These are phyloP conservation scores for Metschnikowia aberdeeniae DNA, from an alignment of 805 yeast species.

Conservation along the genomic window DNA sequence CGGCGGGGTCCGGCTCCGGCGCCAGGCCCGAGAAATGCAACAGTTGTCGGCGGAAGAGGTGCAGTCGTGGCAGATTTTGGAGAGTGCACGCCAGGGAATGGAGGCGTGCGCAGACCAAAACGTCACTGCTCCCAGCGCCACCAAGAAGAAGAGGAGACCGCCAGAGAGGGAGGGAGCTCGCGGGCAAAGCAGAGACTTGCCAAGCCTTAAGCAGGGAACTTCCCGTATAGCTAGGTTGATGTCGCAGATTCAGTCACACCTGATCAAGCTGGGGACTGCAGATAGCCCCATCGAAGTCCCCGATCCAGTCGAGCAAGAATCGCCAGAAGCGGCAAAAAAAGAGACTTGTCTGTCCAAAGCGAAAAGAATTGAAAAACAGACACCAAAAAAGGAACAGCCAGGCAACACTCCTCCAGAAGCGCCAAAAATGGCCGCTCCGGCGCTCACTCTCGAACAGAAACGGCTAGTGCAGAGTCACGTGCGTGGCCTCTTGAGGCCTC, in stretches of 20 bases:
- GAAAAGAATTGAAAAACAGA: not conserved
- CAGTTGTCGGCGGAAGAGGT: conserved; percentile 32
- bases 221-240: conserved; percentile 20
- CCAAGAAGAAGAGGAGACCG: not conserved
- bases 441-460: conserved; percentile 44
- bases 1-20: conserved; percentile 37
- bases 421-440: conserved; percentile 2
- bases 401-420: too few species aligned
- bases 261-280: not conserved
- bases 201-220: not conserved
- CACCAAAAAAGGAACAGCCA: not conserved
- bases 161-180: too few species aligned
- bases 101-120: not conserved
- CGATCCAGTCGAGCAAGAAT: not conserved
- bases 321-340: too few species aligned
- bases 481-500: conserved; percentile 47
- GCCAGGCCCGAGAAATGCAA: conserved; percentile 28
- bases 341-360: too few species aligned
- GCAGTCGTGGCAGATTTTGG: conserved; percentile 36
- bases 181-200: too few species aligned
- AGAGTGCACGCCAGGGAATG: conserved; percentile 22
- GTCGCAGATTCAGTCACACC: conserved; percentile 17
- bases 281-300: not conserved
- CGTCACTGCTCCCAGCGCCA: not conserved
- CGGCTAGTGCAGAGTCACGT: conserved; percentile 53